Percentiles rank a stretch among this genome's conserved stretches.
Evolutionary conservation across 768 basidiomycete species (phyloP).

Genomic region (Fibroporia radiculosa): DNA sequence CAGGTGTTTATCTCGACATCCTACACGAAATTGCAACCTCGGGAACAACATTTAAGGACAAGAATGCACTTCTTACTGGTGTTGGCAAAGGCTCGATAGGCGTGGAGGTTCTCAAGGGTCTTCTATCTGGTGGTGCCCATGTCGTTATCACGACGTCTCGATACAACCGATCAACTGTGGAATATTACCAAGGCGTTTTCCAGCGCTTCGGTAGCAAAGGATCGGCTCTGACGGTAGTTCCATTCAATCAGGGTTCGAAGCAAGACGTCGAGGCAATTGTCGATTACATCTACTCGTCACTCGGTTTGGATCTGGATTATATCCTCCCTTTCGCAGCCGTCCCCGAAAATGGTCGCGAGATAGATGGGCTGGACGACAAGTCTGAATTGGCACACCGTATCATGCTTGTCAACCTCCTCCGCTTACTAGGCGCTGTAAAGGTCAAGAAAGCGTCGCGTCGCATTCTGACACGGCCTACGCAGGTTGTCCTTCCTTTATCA

Average conservation of each 20-base stretch:
- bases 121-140: conserved; percentile 92
- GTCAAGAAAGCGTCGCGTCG: conserved; percentile 95
- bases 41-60: conserved; percentile 97
- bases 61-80: conserved; percentile 96
- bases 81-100: conserved; percentile 98
- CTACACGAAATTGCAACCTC: conserved; percentile 98
- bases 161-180: conserved; percentile 91
- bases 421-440: conserved; percentile 96
- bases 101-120: conserved; percentile 93
- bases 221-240: conserved; percentile 95
- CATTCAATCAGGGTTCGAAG: conserved; percentile 98
- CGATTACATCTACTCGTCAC: conserved; percentile 94
- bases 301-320: conserved; percentile 96
- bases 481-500: conserved; percentile 95
- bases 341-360: conserved; percentile 97
- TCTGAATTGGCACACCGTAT: conserved; percentile 98
- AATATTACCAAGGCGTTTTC: conserved; percentile 98
- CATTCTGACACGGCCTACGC: conserved; percentile 96
- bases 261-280: conserved; percentile 97
- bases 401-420: conserved; percentile 96
- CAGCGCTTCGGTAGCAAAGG: conserved; percentile 92
- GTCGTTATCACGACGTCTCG: conserved; percentile 98
- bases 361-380: conserved; percentile 93
- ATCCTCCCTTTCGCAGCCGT: conserved; percentile 98
- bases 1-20: conserved; percentile 92